Percentiles rank a stretch among this genome's conserved stretches.
These are phyloP conservation scores for Sphaerulina musiva DNA, from an alignment of 2,329 filamentous ascomycete genomes.

Conservation along the genomic window DNA sequence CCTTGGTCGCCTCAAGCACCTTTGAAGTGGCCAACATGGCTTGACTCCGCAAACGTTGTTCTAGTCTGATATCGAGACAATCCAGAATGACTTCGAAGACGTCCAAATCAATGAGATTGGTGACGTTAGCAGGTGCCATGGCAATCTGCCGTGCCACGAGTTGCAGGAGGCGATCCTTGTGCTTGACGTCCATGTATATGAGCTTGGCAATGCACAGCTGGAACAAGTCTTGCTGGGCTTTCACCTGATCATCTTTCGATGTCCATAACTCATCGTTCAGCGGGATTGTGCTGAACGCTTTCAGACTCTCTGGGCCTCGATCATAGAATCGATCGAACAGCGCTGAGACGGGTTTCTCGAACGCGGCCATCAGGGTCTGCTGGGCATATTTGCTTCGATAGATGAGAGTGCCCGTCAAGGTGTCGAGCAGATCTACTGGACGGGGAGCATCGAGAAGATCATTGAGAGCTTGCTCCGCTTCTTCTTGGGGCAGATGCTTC, in stretches of 20 bases:
- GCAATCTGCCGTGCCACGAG: conserved; percentile 54
- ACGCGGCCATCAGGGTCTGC: conserved; percentile 35
- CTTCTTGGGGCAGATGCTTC: conserved; percentile 33
- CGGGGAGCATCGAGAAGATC: conserved; percentile 39
- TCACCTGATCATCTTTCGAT: conserved; percentile 40
- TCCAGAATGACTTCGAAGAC: conserved; percentile 79
- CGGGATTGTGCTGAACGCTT: conserved; percentile 38
- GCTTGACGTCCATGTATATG: conserved; percentile 82
- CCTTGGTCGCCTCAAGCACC: conserved; percentile 69
- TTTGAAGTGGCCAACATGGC: conserved; percentile 76
- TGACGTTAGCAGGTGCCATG: conserved; percentile 49
- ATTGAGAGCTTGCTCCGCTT: conserved; percentile 37
- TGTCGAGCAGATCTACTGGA: conserved; percentile 32
- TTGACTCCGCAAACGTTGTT: conserved; percentile 67
- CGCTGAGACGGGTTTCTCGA: conserved; percentile 37
- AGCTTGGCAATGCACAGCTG: conserved; percentile 76
- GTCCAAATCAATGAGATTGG: conserved; percentile 64
- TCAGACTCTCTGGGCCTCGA: conserved; percentile 42
- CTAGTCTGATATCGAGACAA: conserved; percentile 76
- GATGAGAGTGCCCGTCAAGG: conserved; percentile 34
- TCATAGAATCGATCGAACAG: conserved; percentile 42
- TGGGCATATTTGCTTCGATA: conserved; percentile 33
- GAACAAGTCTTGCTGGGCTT: conserved; percentile 53
- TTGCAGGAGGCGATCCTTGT: conserved; percentile 55
- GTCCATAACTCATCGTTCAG: conserved; percentile 41